These are phyloP conservation scores for Neurospora sp. DNA, from an alignment of 495 filamentous ascomycete species.

Conservation along the genomic window DNA sequence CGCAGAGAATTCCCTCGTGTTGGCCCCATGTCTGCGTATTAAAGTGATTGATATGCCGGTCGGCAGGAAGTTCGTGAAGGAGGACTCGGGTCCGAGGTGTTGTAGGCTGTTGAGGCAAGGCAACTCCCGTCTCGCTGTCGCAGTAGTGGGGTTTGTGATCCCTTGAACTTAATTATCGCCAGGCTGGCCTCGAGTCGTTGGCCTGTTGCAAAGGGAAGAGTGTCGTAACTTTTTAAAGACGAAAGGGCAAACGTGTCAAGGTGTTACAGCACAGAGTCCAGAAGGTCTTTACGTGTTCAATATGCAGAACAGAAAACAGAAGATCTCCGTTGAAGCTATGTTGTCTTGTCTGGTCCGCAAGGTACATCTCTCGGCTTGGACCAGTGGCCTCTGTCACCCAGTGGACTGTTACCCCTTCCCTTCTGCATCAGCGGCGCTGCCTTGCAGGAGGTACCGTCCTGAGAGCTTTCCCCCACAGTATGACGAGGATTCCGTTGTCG, in stretches of 20 bases:
- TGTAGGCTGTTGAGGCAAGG: neutral
- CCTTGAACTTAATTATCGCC: neutral
- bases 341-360: neutral
- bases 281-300: neutral
- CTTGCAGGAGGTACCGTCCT: neutral
- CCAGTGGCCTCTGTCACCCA: neutral
- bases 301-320: neutral
- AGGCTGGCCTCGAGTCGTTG: neutral
- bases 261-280: neutral
- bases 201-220: neutral
- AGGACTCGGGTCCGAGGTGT: neutral
- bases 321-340: neutral
- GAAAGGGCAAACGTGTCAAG: neutral
- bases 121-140: neutral
- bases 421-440: neutral
- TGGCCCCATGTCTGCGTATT: constrained; percentile 13
- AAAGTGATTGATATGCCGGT: neutral
- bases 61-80: neutral
- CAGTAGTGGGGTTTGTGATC: neutral
- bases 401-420: neutral
- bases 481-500: neutral
- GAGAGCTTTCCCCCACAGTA: neutral
- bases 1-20: constrained; percentile 67
- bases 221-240: neutral
- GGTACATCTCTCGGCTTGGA: neutral